These are phyloP conservation scores for Wickerhamiella cacticola DNA, from an alignment of 805 yeast genomes.

Conservation along the genomic window DNA sequence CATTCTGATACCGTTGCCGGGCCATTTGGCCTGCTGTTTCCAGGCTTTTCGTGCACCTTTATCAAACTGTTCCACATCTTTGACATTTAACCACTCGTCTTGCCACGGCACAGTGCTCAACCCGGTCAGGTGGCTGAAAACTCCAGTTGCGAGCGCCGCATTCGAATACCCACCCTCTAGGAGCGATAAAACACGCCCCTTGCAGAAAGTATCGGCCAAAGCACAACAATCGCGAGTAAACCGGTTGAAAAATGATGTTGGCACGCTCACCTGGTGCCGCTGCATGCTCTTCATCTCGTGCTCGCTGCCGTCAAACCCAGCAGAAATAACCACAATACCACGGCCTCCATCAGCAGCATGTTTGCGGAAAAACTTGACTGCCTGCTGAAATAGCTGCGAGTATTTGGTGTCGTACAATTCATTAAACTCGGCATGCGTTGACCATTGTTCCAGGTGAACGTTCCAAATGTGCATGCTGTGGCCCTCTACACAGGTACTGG, in stretches of 20 bases:
- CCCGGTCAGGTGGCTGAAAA: constrained; percentile 67
- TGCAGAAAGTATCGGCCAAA: constrained; percentile 49
- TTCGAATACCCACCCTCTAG: constrained; percentile 83
- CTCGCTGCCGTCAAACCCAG: constrained; percentile 83
- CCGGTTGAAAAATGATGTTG: constrained; percentile 61
- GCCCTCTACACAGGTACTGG: constrained; percentile 64
- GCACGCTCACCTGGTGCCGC: constrained; percentile 69
- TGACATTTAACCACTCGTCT: constrained; percentile 49
- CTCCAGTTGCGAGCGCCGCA: constrained; percentile 67
- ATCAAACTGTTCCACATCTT: constrained; percentile 50
- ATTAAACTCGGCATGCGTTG: constrained; percentile 51
- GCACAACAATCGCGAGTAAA: constrained; percentile 64
- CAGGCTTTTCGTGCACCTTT: constrained; percentile 60
- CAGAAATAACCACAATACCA: constrained; percentile 58
- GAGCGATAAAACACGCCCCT: constrained; percentile 53
- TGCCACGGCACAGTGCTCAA: constrained; percentile 49
- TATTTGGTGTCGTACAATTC: constrained; percentile 49
- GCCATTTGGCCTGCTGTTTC: constrained; percentile 30
- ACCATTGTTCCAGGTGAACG: constrained; percentile 60
- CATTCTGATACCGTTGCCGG: constrained; percentile 24
- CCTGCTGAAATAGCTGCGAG: constrained; percentile 48
- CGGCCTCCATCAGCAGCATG: not conserved
- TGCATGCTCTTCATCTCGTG: constrained; percentile 77
- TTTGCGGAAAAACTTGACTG: constrained; percentile 29
- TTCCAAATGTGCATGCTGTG: constrained; percentile 77